phyloP scores from a whole-genome alignment of 345 rosid genomes.

The Limnanthes douglasii region DNA sequence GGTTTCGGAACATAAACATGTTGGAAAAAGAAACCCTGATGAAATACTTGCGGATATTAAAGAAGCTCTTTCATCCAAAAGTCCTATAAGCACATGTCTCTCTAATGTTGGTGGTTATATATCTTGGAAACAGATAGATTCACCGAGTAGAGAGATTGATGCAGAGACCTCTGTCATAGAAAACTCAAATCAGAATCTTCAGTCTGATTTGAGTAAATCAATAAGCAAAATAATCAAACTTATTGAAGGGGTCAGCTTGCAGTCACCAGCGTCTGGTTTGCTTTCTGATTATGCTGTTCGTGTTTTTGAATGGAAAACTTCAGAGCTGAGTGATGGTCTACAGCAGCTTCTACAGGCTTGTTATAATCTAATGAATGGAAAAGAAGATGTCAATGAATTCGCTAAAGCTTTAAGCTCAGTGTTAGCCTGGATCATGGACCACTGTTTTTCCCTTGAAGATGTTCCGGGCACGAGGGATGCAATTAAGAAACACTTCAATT shows the following conservation, averaged over 20 bases:
- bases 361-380: constrained; percentile 41
- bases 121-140: constrained; percentile 16
- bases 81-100: too few species aligned
- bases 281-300: constrained; percentile 56
- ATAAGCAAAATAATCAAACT: constrained; percentile 46
- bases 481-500: constrained; percentile 42
- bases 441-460: constrained; percentile 88
- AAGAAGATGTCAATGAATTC: constrained; percentile 42
- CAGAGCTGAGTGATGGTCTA: constrained; percentile 40
- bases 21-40: constrained; percentile 21
- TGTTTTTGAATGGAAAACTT: constrained; percentile 79
- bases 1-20: constrained; percentile 27
- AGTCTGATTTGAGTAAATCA: constrained; percentile 36
- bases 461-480: constrained; percentile 81
- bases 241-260: constrained; percentile 45
- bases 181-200: constrained; percentile 10
- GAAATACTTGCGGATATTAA: constrained; percentile 48
- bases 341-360: constrained; percentile 55
- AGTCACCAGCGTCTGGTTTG: constrained; percentile 14
- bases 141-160: constrained; percentile 7
- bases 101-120: constrained; percentile 9
- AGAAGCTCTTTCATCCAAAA: constrained; percentile 25
- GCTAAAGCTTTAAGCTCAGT: constrained; percentile 36
- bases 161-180: constrained; percentile 6
- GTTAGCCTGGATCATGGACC: constrained; percentile 76